phyloP scores from a whole-genome alignment of 371 early-diverging fungal species.

The Cokeromyces recurvatus region DNA sequence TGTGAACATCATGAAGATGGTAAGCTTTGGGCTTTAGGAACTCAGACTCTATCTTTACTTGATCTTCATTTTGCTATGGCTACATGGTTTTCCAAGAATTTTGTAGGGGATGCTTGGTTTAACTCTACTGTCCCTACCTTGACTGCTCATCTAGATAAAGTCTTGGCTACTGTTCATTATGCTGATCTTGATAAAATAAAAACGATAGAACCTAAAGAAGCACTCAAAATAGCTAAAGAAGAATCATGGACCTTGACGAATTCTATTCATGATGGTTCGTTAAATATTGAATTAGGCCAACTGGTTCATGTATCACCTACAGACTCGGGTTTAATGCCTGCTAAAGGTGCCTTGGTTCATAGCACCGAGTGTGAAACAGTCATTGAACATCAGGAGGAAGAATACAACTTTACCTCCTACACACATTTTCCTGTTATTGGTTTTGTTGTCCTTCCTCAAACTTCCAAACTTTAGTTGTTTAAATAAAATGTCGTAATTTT shows the following conservation, averaged over 20 bases:
- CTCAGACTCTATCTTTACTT: constrained; percentile 1
- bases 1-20: constrained; percentile 1
- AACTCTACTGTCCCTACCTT: constrained; percentile 3
- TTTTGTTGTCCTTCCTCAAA: constrained; percentile 10
- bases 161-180: constrained; percentile 14
- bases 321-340: constrained; percentile 44
- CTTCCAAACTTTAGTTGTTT: constrained; percentile 4
- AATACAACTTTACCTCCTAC: constrained; percentile 8
- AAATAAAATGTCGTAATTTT: no score
- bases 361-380: constrained; percentile 23
- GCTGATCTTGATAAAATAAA: constrained; percentile 2
- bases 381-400: constrained; percentile 24
- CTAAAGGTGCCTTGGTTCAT: constrained; percentile 32
- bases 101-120: constrained; percentile 4
- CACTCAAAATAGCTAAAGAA: constrained; percentile 7
- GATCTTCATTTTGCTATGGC: constrained; percentile 13
- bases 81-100: constrained; percentile 1
- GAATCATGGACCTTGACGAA: neutral
- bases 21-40: constrained; percentile 10
- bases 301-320: constrained; percentile 38
- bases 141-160: constrained; percentile 25
- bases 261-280: constrained; percentile 12
- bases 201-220: neutral
- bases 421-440: constrained; percentile 14
- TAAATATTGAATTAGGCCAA: constrained; percentile 29